Base-by-base conservation (phyloP, 176 grass and related monocot genomes). In the Zoysia pacifica region DNA sequence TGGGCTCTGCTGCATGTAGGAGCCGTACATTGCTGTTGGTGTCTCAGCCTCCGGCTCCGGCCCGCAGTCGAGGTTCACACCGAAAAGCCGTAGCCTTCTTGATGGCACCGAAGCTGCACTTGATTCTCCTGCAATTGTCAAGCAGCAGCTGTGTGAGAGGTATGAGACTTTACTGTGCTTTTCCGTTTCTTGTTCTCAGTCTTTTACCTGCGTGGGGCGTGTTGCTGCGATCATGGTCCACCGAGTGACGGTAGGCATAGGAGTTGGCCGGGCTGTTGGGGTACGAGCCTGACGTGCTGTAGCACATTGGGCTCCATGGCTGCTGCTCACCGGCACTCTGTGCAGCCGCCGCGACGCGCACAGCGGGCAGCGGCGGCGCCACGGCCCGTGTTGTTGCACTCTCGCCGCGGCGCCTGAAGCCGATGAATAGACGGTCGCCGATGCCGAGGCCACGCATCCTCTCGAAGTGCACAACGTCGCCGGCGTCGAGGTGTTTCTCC, bases 31-130 rank as follows among this genome's bases (percentile, higher is more conserved):
- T 28, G 28, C 28, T 28, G 28, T 28, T 28, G 78, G 71, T 20
- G 54, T 62, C 48, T 70, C 79, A 5, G 86, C 52, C 74, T 88
- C 87, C 38, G 84, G 85, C 70, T 83, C 88, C 40, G 76, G 85
- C 8, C 78, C 89, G 75, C 89, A 97, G 74, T 97, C 89, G 36
- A 97, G 86, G 82, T 97, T 94, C 76, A 97, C 94, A 35, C 94
- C 94, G 56, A 97, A 97, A 15, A 97, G 73, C 62, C 94, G 81
- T 58, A 97, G 85, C 76, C 80, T 44, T 80, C 85, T 75, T 28
- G 89, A 83, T 2, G 88, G 86, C 11, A 63, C 79, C 6, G 87
- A 81, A 1, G 83, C 81, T 56, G 72, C 73, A 67, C 77, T 71
- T 7, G 80, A 79, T 59, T 86, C 79, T 76, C 80, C 86, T 89